phyloP scores from a whole-genome alignment of 768 basidiomycete species.

The Stropharia rugosoannulata region DNA sequence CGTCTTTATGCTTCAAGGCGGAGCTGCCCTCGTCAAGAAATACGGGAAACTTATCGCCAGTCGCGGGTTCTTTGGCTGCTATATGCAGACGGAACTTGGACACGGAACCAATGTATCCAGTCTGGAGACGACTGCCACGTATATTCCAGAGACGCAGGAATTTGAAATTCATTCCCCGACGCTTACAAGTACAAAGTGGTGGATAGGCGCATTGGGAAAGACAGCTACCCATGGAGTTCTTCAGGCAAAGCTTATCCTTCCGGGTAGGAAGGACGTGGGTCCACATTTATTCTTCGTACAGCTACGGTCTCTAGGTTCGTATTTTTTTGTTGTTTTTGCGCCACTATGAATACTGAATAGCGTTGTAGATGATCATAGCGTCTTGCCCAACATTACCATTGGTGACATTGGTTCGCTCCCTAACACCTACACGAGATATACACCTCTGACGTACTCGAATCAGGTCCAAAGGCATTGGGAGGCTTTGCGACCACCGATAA shows the following conservation, averaged over 20 bases:
- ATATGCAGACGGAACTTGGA: slow-evolving; percentile 77
- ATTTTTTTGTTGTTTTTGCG: neutral
- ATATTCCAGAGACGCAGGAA: slow-evolving; percentile 60
- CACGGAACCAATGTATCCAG: slow-evolving; percentile 72
- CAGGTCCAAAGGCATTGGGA: slow-evolving; percentile 58
- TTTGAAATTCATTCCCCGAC: slow-evolving; percentile 80
- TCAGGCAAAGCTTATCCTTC: slow-evolving; percentile 72
- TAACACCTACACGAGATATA: neutral
- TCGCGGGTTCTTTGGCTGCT: slow-evolving; percentile 68
- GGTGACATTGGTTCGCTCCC: slow-evolving; percentile 64
- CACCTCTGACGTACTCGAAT: neutral
- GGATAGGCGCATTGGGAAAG: slow-evolving; percentile 73
- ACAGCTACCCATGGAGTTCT: slow-evolving; percentile 75
- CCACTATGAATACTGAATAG: neutral
- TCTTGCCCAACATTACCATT: slow-evolving; percentile 58
- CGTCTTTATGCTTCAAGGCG: slow-evolving; percentile 62
- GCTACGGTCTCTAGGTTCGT: slow-evolving; percentile 57
- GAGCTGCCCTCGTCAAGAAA: slow-evolving; percentile 47
- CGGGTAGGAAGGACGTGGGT: slow-evolving; percentile 57
- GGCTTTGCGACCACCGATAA: slow-evolving; percentile 57
- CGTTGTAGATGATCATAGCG: slow-evolving; percentile 52
- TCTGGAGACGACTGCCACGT: slow-evolving; percentile 78
- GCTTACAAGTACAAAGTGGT: slow-evolving; percentile 78
- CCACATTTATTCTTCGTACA: slow-evolving; percentile 79
- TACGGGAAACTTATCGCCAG: slow-evolving; percentile 49